These are phyloP conservation scores for Ogataea paradorogensis DNA, from an alignment of 805 yeast genomes.

Conservation along the genomic window DNA sequence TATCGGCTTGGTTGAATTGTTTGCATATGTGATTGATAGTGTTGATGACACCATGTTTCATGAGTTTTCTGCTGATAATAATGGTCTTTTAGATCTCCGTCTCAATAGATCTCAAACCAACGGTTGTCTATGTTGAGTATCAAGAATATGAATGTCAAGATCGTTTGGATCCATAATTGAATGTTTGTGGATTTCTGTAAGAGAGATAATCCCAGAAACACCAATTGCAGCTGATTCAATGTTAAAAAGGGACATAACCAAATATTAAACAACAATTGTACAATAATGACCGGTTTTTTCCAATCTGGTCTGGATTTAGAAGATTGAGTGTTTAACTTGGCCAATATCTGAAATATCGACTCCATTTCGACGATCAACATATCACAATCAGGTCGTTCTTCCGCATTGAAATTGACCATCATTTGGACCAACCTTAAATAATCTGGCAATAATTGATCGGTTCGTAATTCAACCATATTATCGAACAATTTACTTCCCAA, in stretches of 20 bases:
- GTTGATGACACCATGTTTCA: constrained; percentile 30
- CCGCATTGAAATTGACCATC: constrained; percentile 33
- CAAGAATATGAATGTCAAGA: not conserved
- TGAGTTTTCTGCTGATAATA: constrained; percentile 20
- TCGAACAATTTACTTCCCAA: constrained; percentile 20
- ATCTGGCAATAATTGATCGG: constrained; percentile 26
- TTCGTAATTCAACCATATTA: constrained; percentile 19
- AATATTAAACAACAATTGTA: constrained; percentile 4
- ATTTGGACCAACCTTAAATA: constrained; percentile 30
- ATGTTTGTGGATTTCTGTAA: not conserved
- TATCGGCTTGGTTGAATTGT: constrained; percentile 50
- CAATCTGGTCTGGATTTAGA: not conserved
- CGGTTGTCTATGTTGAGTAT: constrained; percentile 8
- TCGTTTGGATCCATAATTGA: not conserved
- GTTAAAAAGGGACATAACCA: constrained; percentile 1
- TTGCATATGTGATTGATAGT: constrained; percentile 32
- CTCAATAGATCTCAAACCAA: constrained; percentile 8
- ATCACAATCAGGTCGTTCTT: constrained; percentile 42
- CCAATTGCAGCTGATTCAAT: constrained; percentile 7
- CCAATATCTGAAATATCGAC: constrained; percentile 7
- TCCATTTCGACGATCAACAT: constrained; percentile 35
- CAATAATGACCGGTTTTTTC: not conserved
- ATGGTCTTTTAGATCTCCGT: constrained; percentile 26
- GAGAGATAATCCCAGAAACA: constrained; percentile 5
- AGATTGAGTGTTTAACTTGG: not conserved